Conservation (phyloP, 2,329 filamentous ascomycete species). For the Decorospora gaudefroyi region DNA sequence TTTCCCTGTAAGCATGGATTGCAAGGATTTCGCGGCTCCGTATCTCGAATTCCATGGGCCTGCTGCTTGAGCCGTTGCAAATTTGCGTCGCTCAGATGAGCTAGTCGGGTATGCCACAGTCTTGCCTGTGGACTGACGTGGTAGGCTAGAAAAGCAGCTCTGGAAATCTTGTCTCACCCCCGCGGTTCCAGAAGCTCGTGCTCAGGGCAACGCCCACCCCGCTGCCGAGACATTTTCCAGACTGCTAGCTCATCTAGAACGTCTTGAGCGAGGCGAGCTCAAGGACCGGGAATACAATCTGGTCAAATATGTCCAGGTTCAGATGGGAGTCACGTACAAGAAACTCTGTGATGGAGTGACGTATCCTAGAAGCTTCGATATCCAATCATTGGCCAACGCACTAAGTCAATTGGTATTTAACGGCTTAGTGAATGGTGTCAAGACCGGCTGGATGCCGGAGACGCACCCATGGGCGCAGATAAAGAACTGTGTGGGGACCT, state of each 20-base stretch:
- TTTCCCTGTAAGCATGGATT: slow-evolving; percentile 9
- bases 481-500: neutral
- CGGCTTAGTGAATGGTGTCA: neutral
- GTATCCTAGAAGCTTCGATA: neutral
- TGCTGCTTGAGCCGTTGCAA: slow-evolving; percentile 11
- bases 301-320: neutral
- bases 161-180: neutral
- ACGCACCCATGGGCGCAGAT: neutral
- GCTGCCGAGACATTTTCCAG: neutral
- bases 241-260: neutral
- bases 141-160: slow-evolving; percentile 7
- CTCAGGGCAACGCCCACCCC: neutral
- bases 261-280: neutral
- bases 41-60: slow-evolving; percentile 13
- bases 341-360: neutral
- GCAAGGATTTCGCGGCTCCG: slow-evolving; percentile 12
- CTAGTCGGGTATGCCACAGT: slow-evolving; percentile 8
- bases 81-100: slow-evolving; percentile 11
- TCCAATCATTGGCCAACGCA: neutral
- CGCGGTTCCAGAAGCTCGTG: neutral
- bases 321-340: neutral
- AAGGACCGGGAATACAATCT: neutral
- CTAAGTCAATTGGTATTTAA: neutral
- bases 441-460: neutral
- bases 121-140: slow-evolving; percentile 6